phyloP scores from a whole-genome alignment of 2,329 filamentous ascomycete species.

The Sporothrix sp. region DNA sequence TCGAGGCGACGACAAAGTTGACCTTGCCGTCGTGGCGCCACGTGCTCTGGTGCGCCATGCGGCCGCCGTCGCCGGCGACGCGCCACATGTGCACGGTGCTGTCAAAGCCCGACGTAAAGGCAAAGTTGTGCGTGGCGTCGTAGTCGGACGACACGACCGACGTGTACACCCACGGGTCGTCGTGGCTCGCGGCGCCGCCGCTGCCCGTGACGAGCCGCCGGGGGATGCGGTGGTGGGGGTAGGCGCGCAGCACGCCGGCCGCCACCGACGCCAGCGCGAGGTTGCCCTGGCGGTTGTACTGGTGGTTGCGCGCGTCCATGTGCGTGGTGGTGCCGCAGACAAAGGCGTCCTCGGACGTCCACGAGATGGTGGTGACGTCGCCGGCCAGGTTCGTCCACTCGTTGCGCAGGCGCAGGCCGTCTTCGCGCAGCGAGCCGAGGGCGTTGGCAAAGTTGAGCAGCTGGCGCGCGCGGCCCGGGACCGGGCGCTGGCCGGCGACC shows the following conservation, averaged over 20 bases:
- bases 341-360: constrained; percentile 45
- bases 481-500: constrained; percentile 32
- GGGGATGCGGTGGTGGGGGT: constrained; percentile 47
- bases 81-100: constrained; percentile 51
- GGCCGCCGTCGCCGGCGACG: constrained; percentile 27
- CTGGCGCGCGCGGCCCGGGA: constrained; percentile 26
- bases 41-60: constrained; percentile 37
- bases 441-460: constrained; percentile 37
- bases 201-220: constrained; percentile 47
- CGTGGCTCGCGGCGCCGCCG: constrained; percentile 44
- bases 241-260: constrained; percentile 37
- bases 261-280: constrained; percentile 44
- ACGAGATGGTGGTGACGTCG: constrained; percentile 48
- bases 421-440: constrained; percentile 38
- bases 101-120: constrained; percentile 54
- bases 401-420: constrained; percentile 38
- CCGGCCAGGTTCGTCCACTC: constrained; percentile 54
- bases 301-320: constrained; percentile 53
- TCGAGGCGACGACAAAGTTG: constrained; percentile 51
- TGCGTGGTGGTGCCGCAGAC: constrained; percentile 55
- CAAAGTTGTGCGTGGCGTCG: constrained; percentile 33
- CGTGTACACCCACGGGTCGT: constrained; percentile 54
- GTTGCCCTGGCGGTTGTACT: constrained; percentile 58
- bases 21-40: constrained; percentile 51
- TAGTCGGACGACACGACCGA: constrained; percentile 55